A percentile compares a stretch with the other conserved stretches of the same genome.
Evolutionary conservation across 1,284 basidiomycete species (phyloP).

Genomic region (Ganoderma multipileum): DNA sequence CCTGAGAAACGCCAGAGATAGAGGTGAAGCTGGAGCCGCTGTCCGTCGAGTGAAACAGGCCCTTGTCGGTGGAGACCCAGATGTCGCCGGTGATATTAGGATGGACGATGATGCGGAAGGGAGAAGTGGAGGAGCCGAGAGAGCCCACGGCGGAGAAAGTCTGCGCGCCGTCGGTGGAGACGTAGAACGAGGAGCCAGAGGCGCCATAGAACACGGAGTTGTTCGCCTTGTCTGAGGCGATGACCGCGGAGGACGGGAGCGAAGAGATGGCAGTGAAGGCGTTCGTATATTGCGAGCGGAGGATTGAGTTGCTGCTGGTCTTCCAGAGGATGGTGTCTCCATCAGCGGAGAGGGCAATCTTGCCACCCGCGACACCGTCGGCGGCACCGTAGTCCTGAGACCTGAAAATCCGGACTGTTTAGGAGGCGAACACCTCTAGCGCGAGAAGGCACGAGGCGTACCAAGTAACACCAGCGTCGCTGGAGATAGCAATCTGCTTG

Average conservation of each 20-base stretch:
- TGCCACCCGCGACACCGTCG: constrained; percentile 56
- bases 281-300: constrained; percentile 57
- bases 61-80: constrained; percentile 68
- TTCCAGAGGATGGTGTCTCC: constrained; percentile 66
- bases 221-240: constrained; percentile 67
- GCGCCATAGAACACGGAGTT: constrained; percentile 66
- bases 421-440: not conserved
- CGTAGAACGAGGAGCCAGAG: constrained; percentile 59
- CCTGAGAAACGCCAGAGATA: constrained; percentile 54
- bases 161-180: constrained; percentile 60
- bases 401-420: constrained; percentile 33
- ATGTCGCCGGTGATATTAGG: constrained; percentile 58
- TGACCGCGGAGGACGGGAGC: constrained; percentile 57
- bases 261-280: constrained; percentile 56
- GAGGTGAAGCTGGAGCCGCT: constrained; percentile 57
- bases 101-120: constrained; percentile 60
- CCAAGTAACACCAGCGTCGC: constrained; percentile 61
- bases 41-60: constrained; percentile 67
- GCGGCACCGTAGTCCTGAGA: constrained; percentile 59
- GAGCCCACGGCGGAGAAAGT: constrained; percentile 54
- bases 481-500: constrained; percentile 63
- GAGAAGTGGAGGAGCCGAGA: constrained; percentile 55
- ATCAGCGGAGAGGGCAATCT: constrained; percentile 64
- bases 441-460: constrained; percentile 21
- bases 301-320: constrained; percentile 53